Conservation (phyloP, 768 basidiomycete genomes). For the Russula virescens region DNA sequence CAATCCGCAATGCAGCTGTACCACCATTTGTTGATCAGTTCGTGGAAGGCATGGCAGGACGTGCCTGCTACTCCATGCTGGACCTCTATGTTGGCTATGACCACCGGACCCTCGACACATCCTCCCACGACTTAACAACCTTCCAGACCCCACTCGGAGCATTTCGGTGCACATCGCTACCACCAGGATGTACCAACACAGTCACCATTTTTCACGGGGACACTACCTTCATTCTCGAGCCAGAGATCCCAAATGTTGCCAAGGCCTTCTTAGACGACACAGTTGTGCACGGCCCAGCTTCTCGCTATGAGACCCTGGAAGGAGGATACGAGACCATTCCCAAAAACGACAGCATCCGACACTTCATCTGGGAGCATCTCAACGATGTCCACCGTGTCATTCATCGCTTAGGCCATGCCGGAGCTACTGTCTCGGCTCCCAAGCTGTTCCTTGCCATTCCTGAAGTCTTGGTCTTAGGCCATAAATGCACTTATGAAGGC, state of each 20-base stretch:
- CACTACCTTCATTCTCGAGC: not conserved
- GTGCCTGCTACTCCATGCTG: not conserved
- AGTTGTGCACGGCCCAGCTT: not conserved
- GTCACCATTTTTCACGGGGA: not conserved
- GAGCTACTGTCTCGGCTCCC: not conserved
- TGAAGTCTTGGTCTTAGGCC: slow-evolving; percentile 31
- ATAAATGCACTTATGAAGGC: not conserved
- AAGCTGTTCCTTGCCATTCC: slow-evolving; percentile 5
- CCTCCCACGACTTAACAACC: not conserved
- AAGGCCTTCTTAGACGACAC: not conserved
- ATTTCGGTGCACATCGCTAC: not conserved
- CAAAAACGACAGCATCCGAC: not conserved
- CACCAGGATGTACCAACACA: not conserved
- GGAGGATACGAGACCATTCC: not conserved
- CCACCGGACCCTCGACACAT: not conserved
- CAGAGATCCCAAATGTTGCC: not conserved
- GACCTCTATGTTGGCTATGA: not conserved
- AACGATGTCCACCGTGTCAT: not conserved
- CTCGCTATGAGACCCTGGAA: not conserved
- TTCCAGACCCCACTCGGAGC: not conserved
- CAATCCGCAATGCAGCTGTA: no score
- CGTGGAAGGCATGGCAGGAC: slow-evolving; percentile 29
- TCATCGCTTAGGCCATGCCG: not conserved
- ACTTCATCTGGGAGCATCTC: not conserved
- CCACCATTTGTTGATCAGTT: no score